Base-by-base conservation (phyloP, 257 asterid genomes). In the Penstemon eatonii region DNA sequence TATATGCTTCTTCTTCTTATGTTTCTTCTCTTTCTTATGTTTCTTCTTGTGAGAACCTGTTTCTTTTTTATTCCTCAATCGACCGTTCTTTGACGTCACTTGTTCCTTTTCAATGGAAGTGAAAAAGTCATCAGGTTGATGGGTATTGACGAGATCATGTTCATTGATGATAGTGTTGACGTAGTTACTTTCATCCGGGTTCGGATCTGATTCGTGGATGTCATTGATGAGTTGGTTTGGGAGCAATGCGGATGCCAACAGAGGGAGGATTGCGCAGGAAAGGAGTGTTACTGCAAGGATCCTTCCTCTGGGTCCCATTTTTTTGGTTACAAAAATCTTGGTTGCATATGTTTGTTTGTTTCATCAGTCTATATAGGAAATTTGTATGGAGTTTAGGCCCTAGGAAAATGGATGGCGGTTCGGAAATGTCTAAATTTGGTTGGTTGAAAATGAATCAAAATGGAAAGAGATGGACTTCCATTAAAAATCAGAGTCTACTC, bases 281-380 rank as follows among this genome's bases (percentile, higher is more conserved):
- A 81, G 68, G 68, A 86, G 72, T 42, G 66, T 42, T 59, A 63
- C 73, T 3, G 70, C 39, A 50, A 78, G 66, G 70, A 81, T 77
- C 68, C 82, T 75, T 70, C 72, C 83, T 59, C 69, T 76, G 64
- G 63, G 60, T 59, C 81, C 85, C 87, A 82, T 82, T 55, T 75
- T 38, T 8, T 10, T 12, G 12, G 4, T 52, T 19, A 43, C 39
- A 25, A 10, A 44, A 36, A 46, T n/a, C 8, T 40, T 61, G 12
- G 36, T n/a, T 75, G 79, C 67, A 58, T 45, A 4, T 61, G 50
- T 7, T 37, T 53, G 43, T 18, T 18, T 7, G 40, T 3, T 3
- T 10, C 18, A 15, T 15, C 18, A 50, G 15, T 2, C 44, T 65
- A 64, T 81, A 64, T 82, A 69, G 53, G 64, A 59, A 58, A 65